Base-by-base conservation (phyloP, 2,329 filamentous ascomycete species). In the Talaromyces sp. region DNA sequence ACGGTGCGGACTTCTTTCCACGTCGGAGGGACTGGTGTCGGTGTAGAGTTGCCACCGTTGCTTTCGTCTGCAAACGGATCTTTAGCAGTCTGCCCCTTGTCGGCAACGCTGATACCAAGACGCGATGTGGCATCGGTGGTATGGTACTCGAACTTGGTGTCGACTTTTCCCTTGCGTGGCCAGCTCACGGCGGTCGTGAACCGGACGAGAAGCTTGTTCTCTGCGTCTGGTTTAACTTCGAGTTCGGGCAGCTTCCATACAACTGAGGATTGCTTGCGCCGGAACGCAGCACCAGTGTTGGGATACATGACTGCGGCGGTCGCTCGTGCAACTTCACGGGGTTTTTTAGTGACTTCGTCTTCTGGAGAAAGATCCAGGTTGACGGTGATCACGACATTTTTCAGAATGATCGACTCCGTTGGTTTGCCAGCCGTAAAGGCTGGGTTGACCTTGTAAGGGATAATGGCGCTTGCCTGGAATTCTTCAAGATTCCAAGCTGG, bases 391-490 rank as follows among this genome's bases (percentile, higher is more conserved):
- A 96, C 89, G 28, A 97, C 82, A 68, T 96, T 96, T 68, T 87
- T 89, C 47, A 92, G 75, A 1, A 79, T 84, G 44, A 91, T 70
- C 75, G 83, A 71, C 69, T 80, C 66, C 12, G 63, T 63, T 27
- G 72, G 64, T 3, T 65, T 69, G 57, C 81, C 78, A 56, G 78
- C 80, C 65, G 72, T 64, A 71, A 87, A 92, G 0, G 82, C 79
- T 0, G 92, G 90, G 74, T 97, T 96, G 16, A 95, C 83, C 5
- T 87, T 87, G 77, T 97, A 98, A 70, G 89, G 87, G 42, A 98
- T 80, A 59, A 97, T 85, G 47, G 96, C 85, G 47, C 90, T 93
- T n/a, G 94, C 85, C 76, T 96, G 94, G 65, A 89, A 88, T 51
- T 90, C 85, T 69, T 95, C 89, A 1, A 91, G 82, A 72, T 94